phyloP scores from a whole-genome alignment of 2,329 filamentous ascomycete species.

The Aspergillus intermedius region DNA sequence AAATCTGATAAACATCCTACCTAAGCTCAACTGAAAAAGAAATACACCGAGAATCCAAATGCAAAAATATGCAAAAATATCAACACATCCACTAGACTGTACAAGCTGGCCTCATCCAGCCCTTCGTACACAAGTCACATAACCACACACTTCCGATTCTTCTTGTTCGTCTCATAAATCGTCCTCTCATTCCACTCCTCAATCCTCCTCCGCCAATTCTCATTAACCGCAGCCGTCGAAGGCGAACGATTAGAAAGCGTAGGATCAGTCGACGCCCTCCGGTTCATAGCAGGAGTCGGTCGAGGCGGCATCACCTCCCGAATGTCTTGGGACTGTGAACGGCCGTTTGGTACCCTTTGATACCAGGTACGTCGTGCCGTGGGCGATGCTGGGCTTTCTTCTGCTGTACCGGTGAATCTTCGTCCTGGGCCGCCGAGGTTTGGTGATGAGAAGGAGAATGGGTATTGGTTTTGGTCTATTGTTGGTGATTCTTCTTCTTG shows the following conservation, averaged over 20 bases:
- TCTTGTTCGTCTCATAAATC: slow-evolving; percentile 29
- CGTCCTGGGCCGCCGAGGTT: slow-evolving; percentile 22
- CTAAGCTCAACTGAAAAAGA: neutral
- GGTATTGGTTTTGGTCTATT: slow-evolving; percentile 14
- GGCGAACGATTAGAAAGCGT: slow-evolving; percentile 15
- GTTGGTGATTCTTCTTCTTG: slow-evolving; percentile 4
- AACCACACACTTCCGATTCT: slow-evolving; percentile 29
- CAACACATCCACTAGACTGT: neutral
- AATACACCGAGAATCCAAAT: neutral
- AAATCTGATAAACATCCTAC: neutral
- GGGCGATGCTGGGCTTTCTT: slow-evolving; percentile 1
- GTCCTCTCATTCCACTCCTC: slow-evolving; percentile 36
- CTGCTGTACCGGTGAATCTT: slow-evolving; percentile 7
- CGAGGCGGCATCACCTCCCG: slow-evolving; percentile 1
- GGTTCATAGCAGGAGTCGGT: slow-evolving; percentile 8
- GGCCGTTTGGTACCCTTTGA: slow-evolving; percentile 8
- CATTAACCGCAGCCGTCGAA: slow-evolving; percentile 22
- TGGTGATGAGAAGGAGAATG: slow-evolving; percentile 28
- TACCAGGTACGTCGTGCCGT: neutral
- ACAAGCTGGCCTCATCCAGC: neutral
- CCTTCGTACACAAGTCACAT: slow-evolving; percentile 22
- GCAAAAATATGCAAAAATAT: neutral
- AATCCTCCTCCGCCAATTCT: slow-evolving; percentile 33
- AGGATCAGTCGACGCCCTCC: slow-evolving; percentile 29
- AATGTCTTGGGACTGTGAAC: slow-evolving; percentile 15